phyloP scores from a whole-genome alignment of 495 filamentous ascomycete species.

The Neurospora sp. region DNA sequence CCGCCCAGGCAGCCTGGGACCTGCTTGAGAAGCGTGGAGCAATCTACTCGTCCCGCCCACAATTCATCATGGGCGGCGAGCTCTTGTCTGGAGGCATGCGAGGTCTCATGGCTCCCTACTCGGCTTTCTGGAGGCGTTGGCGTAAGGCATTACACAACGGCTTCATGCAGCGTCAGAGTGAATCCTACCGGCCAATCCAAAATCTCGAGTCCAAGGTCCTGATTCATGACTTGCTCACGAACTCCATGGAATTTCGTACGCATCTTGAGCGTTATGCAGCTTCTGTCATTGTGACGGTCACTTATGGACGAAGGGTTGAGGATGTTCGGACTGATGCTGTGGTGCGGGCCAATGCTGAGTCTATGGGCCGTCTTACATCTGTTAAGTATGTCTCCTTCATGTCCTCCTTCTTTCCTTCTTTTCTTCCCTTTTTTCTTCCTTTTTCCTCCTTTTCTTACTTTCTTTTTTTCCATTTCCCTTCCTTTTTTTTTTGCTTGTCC shows the following conservation, averaged over 20 bases:
- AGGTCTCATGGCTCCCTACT: conserved; percentile 42
- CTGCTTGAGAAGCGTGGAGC: conserved; percentile 41
- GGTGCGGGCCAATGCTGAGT: conserved; percentile 38
- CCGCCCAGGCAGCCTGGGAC: conserved; percentile 49
- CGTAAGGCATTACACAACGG: conserved; percentile 45
- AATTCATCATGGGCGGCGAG: conserved; percentile 44
- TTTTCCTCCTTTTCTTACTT: too few species aligned
- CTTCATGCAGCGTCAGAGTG: conserved; percentile 45
- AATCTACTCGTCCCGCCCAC: conserved; percentile 40
- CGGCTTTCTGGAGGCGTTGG: conserved; percentile 43
- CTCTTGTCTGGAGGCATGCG: conserved; percentile 37
- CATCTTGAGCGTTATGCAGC: conserved; percentile 46
- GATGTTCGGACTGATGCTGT: conserved; percentile 42
- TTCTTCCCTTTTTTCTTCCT: too few species aligned
- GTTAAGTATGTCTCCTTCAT: conserved; percentile 30
- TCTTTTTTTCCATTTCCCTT: too few species aligned
- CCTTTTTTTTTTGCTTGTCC: too few species aligned
- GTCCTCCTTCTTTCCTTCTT: too few species aligned
- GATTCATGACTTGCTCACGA: conserved; percentile 34
- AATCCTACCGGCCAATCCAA: conserved; percentile 45
- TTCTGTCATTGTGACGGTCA: conserved; percentile 48
- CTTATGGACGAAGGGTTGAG: conserved; percentile 49
- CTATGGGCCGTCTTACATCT: conserved; percentile 48
- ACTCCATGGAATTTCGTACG: conserved; percentile 21
- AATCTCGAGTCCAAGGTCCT: conserved; percentile 42